Conservation (phyloP, 2,329 filamentous ascomycete genomes). For the Alternaria consortialis region DNA sequence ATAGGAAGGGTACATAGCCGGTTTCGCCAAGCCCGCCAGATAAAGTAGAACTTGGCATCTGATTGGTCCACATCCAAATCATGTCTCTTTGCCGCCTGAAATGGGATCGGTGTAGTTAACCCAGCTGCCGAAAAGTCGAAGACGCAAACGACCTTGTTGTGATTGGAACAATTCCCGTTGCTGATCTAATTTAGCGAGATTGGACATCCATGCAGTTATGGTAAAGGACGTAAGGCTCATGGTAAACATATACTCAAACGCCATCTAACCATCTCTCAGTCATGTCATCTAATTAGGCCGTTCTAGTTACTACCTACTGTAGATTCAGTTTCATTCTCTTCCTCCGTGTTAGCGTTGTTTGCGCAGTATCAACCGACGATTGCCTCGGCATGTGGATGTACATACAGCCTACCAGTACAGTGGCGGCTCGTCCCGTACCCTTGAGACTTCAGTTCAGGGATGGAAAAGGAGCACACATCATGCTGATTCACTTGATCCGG, state of each 20-base stretch:
- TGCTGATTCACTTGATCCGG: slow-evolving; percentile 22
- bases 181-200: slow-evolving; percentile 5
- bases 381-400: slow-evolving; percentile 1
- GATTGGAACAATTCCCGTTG: slow-evolving; percentile 30
- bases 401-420: slow-evolving; percentile 1
- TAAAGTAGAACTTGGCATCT: not conserved
- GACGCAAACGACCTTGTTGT: slow-evolving; percentile 17
- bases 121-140: slow-evolving; percentile 14
- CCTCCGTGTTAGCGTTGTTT: not conserved
- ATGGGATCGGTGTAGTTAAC: slow-evolving; percentile 19
- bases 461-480: slow-evolving; percentile 21
- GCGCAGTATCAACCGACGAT: slow-evolving; percentile 1
- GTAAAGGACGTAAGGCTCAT: not conserved
- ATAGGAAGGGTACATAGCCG: slow-evolving; percentile 27
- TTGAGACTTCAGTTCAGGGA: slow-evolving; percentile 22
- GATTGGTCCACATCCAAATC: slow-evolving; percentile 25
- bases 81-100: slow-evolving; percentile 13
- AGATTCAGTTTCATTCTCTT: not conserved
- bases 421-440: slow-evolving; percentile 36
- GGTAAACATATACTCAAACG: not conserved
- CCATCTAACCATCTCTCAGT: not conserved
- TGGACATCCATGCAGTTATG: slow-evolving; percentile 9
- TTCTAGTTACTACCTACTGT: not conserved
- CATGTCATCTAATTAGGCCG: not conserved
- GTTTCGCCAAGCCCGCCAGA: slow-evolving; percentile 14